Evolutionary conservation across 1,284 basidiomycete genomes (phyloP).

Genomic region (Sporisorium exsertum): DNA sequence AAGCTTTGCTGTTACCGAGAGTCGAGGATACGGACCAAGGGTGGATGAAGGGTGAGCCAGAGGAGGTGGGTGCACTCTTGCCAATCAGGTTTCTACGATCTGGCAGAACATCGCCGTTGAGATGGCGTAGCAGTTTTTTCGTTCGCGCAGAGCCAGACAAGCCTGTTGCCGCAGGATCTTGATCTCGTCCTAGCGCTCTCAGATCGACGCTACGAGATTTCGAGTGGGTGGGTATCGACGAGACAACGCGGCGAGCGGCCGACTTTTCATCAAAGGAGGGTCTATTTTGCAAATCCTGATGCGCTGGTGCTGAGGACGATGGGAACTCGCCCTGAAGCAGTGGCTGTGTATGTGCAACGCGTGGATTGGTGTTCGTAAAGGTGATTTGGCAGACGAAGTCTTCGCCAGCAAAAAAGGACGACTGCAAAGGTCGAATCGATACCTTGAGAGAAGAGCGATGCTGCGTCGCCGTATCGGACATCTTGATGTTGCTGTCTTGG

Average conservation of each 20-base stretch:
- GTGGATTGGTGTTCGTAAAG: conserved; percentile 80
- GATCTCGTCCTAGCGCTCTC: conserved; percentile 29
- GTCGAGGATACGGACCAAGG: conserved; percentile 31
- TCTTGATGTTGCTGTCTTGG: conserved; percentile 1
- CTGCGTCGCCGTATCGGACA: conserved; percentile 11
- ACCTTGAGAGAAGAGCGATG: conserved; percentile 68
- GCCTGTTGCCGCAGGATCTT: conserved; percentile 1
- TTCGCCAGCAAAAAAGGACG: conserved; percentile 93
- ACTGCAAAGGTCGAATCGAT: conserved; percentile 78
- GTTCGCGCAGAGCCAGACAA: conserved; percentile 8
- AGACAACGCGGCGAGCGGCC: conserved; percentile 29
- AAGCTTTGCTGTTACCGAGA: conserved; percentile 6
- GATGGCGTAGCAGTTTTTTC: conserved; percentile 18
- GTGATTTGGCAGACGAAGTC: conserved; percentile 84
- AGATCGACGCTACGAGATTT: conserved; percentile 54
- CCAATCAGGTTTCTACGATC: conserved; percentile 36
- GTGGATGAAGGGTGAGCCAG: conserved; percentile 14
- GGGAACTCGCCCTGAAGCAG: conserved; percentile 39
- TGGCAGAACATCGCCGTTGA: conserved; percentile 31
- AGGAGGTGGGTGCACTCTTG: conserved; percentile 11
- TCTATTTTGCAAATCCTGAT: background rate
- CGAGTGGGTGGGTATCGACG: conserved; percentile 30
- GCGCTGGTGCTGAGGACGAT: conserved; percentile 8
- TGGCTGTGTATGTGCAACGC: conserved; percentile 72
- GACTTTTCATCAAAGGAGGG: conserved; percentile 16